Percentiles rank a stretch among this genome's conserved stretches.
These are phyloP conservation scores for Trichoderma sp. DNA, from an alignment of 2,329 filamentous ascomycete species.

Conservation along the genomic window DNA sequence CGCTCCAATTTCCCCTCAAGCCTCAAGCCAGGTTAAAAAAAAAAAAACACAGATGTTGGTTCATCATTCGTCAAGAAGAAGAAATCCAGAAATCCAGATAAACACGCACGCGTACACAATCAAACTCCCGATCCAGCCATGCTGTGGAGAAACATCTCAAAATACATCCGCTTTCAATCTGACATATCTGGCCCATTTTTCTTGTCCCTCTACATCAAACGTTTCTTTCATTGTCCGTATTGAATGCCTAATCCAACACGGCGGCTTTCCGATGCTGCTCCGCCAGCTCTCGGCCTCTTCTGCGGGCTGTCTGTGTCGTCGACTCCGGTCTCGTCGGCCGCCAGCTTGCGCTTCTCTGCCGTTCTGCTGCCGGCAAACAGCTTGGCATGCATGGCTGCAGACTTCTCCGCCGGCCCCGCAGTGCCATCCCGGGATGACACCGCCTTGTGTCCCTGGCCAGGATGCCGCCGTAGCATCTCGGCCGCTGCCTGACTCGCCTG, in stretches of 20 bases:
- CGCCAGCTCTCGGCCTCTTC: conserved; percentile 50
- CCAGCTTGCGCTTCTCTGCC: conserved; percentile 53
- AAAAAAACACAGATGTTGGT: neutral
- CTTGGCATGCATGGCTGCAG: conserved; percentile 50
- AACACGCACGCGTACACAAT: neutral
- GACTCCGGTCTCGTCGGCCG: conserved; percentile 28
- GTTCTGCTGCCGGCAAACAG: conserved; percentile 41
- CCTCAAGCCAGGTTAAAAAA: neutral
- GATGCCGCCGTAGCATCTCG: conserved; percentile 65
- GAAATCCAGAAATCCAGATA: neutral
- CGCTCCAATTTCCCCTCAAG: neutral
- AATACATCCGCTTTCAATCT: neutral
- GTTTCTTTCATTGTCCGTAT: conserved; percentile 34
- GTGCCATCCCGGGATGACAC: conserved; percentile 43
- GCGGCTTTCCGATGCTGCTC: conserved; percentile 37
- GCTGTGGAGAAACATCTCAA: neutral
- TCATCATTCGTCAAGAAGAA: neutral
- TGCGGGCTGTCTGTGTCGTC: conserved; percentile 43
- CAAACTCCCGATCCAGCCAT: neutral
- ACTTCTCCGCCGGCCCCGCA: conserved; percentile 44
- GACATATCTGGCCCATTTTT: neutral
- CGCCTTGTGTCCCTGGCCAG: conserved; percentile 51
- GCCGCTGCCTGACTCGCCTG: conserved; percentile 76
- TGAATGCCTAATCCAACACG: conserved; percentile 53
- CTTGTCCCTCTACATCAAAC: neutral